phyloP scores from a whole-genome alignment of 2,329 filamentous ascomycete species.

The Pseudogymnoascus sp. region DNA sequence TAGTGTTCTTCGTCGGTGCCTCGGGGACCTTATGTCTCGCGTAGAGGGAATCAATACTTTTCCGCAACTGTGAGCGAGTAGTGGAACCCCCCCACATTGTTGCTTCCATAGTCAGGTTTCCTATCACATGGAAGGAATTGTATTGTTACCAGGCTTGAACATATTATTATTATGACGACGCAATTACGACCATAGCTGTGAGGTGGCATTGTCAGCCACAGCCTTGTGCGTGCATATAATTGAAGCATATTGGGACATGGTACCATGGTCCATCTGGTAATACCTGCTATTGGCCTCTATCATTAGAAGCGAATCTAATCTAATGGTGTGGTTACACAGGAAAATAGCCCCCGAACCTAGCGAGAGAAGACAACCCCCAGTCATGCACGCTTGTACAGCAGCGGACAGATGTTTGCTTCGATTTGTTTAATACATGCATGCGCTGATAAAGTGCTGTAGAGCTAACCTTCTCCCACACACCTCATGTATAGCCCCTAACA shows the following conservation, averaged over 20 bases:
- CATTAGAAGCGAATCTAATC: not conserved
- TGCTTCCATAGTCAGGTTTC: not conserved
- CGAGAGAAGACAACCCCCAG: not conserved
- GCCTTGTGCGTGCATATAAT: not conserved
- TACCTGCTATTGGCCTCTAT: not conserved
- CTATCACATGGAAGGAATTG: not conserved
- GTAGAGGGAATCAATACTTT: constrained; percentile 12
- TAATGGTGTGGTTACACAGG: not conserved
- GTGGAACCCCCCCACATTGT: constrained; percentile 15
- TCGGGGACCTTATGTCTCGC: constrained; percentile 13
- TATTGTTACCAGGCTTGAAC: not conserved
- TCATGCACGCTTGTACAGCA: not conserved
- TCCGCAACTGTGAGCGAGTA: constrained; percentile 15
- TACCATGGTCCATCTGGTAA: not conserved
- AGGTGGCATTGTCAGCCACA: not conserved
- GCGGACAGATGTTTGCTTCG: not conserved
- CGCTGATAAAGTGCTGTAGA: not conserved
- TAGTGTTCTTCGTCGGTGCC: constrained; percentile 11
- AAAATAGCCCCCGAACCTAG: not conserved
- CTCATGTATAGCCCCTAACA: not conserved
- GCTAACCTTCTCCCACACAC: not conserved
- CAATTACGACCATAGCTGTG: not conserved
- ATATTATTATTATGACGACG: not conserved
- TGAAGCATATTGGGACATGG: not conserved
- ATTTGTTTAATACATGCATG: not conserved